phyloP scores from a whole-genome alignment of 2,329 filamentous ascomycete genomes.

The Aspergillus sp. region DNA sequence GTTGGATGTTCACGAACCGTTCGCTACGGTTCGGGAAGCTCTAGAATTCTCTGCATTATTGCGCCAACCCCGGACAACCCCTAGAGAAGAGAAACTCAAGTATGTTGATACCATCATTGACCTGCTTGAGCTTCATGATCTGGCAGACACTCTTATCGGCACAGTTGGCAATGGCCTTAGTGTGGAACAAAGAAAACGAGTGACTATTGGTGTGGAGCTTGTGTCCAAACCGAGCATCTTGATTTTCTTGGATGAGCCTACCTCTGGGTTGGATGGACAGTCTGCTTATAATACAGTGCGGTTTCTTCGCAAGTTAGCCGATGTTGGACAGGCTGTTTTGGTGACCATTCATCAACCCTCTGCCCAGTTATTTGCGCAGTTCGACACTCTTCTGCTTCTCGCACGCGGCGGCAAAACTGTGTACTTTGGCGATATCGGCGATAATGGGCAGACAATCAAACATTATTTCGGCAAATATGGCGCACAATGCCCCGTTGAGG shows the following conservation, averaged over 20 bases:
- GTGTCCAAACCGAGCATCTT: constrained; percentile 85
- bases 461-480: constrained; percentile 66
- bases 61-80: constrained; percentile 71
- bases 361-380: constrained; percentile 85
- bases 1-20: background rate
- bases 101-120: constrained; percentile 75
- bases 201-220: constrained; percentile 89
- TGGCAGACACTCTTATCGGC: constrained; percentile 82
- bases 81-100: constrained; percentile 71
- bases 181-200: constrained; percentile 64
- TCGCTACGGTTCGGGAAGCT: constrained; percentile 52
- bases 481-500: constrained; percentile 49
- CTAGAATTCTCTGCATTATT: constrained; percentile 80
- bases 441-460: constrained; percentile 56
- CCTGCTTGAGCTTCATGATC: constrained; percentile 82
- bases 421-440: constrained; percentile 65
- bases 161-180: constrained; percentile 73
- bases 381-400: constrained; percentile 63
- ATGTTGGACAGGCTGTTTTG: constrained; percentile 82
- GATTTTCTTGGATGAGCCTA: constrained; percentile 88
- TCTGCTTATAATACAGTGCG: constrained; percentile 87
- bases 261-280: constrained; percentile 86
- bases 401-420: constrained; percentile 64
- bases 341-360: constrained; percentile 94
- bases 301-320: constrained; percentile 80